phyloP scores from a whole-genome alignment of 116 monocot genomes.

The Zostera marina region DNA sequence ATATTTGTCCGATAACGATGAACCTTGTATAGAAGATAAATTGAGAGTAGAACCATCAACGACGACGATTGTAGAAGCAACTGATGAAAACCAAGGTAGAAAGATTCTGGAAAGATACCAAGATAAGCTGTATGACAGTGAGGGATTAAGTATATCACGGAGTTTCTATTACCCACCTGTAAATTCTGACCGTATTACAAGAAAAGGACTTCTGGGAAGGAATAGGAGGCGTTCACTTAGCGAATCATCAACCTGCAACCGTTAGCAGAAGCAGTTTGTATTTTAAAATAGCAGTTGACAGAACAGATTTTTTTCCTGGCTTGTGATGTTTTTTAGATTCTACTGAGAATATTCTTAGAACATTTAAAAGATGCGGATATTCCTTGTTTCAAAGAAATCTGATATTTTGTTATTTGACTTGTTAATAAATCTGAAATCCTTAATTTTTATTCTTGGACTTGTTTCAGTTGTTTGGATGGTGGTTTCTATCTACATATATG shows the following conservation, averaged over 20 bases:
- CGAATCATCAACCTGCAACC: conserved; percentile 12
- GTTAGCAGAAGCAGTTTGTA: conserved; percentile 9
- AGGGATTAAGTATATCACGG: conserved; percentile 10
- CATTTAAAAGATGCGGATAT: neutral
- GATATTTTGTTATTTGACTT: no score
- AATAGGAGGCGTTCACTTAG: conserved; percentile 26
- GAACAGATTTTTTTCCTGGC: neutral
- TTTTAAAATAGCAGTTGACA: neutral
- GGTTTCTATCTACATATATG: no score
- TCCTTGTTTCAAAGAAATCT: neutral
- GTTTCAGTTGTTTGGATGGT: no score
- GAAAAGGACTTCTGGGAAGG: conserved; percentile 3
- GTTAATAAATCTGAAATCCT: no score
- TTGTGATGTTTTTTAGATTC: neutral
- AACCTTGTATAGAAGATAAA: conserved; percentile 4
- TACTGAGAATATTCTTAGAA: neutral
- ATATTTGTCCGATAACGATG: conserved; percentile 36
- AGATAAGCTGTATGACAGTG: conserved; percentile 29
- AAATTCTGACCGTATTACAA: neutral
- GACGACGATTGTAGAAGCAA: neutral
- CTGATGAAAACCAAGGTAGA: neutral
- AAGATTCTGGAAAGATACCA: conserved; percentile 19
- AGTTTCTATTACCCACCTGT: conserved; percentile 3
- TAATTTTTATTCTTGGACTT: no score
- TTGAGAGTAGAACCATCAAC: no score